Evolutionary conservation across 2,329 filamentous ascomycete genomes (phyloP).

Genomic region (Ceratocystis alfenasii): DNA sequence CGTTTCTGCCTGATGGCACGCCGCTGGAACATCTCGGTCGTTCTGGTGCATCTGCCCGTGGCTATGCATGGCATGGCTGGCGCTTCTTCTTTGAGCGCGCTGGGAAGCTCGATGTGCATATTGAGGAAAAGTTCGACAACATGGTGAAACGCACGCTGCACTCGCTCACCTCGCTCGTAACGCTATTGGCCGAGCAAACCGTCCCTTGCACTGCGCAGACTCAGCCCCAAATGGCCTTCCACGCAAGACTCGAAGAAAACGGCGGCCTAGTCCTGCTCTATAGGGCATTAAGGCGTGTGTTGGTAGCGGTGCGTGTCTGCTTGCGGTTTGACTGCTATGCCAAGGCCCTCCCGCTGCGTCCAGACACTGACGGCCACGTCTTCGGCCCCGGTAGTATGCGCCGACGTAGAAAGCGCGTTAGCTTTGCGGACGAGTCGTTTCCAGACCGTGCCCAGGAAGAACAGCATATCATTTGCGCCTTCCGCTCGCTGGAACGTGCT

Average conservation of each 20-base stretch:
- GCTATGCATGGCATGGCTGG: conserved; percentile 19
- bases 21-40: conserved; percentile 18
- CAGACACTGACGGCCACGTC: conserved; percentile 14
- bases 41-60: conserved; percentile 9
- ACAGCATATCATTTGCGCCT: conserved; percentile 19
- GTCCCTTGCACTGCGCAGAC: conserved; percentile 19
- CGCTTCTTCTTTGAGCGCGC: conserved; percentile 20
- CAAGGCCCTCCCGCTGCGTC: conserved; percentile 20
- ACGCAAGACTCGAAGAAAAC: conserved; percentile 20
- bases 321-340: conserved; percentile 20
- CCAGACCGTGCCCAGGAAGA: conserved; percentile 19
- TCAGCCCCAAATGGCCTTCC: conserved; percentile 19
- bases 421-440: conserved; percentile 20
- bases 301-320: conserved; percentile 18
- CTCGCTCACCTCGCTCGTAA: conserved; percentile 20
- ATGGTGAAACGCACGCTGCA: conserved; percentile 21
- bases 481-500: conserved; percentile 16
- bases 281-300: conserved; percentile 14
- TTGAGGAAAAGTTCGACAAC: conserved; percentile 21
- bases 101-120: conserved; percentile 20
- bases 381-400: conserved; percentile 22
- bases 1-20: conserved; percentile 20
- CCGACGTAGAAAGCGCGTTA: conserved; percentile 21
- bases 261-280: conserved; percentile 20
- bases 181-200: conserved; percentile 20